Evolutionary conservation across 2,329 filamentous ascomycete genomes (phyloP), one percentile per base, ranked within the genome.

Genomic region (Neoscytalidium dimidiatum): DNA sequence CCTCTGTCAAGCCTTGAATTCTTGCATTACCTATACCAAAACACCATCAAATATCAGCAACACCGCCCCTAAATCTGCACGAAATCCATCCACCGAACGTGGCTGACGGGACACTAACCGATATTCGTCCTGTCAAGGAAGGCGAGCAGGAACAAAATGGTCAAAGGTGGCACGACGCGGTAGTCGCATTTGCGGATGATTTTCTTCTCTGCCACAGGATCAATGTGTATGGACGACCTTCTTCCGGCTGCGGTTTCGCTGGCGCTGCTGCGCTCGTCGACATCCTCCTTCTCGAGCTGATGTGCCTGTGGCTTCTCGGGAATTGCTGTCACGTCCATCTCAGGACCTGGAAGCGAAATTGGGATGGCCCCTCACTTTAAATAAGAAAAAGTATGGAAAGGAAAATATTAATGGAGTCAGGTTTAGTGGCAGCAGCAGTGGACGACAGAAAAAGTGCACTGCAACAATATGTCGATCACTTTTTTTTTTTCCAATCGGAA

Each of bases 141-240:
- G 21, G 70, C 72, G 1, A 75, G 75, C 29, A 71, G 57, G n/a
- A 70, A 66, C 43, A 69, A 66, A 1, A 71, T 58, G 65, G 71
- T 69, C 9, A 85, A 71, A 17, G 82, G 79, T 0, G 83, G 83
- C 6, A 85, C 71, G 28, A 85, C 75, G 51, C 79, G 76, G 14
- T 82, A 66, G 67, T 85, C 83, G 57, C 78, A 76, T 72, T 85
- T 85, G 51, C 79, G 72, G 7, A 84, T 68, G 14, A 84, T 70
- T 64, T 77, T 80, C 70, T 79, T 81, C 66, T 84, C 82, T 9
- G 77, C 77, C 2, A 69, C 64, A 4, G 73, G 71, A 64, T 80
- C 77, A 52, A 74, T 71, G 29, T 71, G 68, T 1, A 65, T n/a
- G 13, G n/a, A n/a, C 2, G 53, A 28, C 13, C 53, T 23, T 41